phyloP scores from a whole-genome alignment of 805 yeast genomes.

The Myxozyma sirexii region DNA sequence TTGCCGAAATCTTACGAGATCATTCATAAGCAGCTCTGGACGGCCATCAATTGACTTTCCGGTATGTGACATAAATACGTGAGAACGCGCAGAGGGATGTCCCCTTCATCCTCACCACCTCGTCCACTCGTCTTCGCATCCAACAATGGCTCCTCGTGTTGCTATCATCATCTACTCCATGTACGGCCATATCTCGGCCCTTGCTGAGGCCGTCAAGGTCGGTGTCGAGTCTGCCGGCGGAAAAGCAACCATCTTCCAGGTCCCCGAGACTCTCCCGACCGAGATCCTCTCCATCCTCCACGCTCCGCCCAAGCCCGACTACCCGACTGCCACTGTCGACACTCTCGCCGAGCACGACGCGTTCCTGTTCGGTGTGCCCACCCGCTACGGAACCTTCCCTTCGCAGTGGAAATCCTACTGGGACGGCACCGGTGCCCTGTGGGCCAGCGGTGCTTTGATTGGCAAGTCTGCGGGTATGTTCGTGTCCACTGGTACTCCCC shows the following conservation, averaged over 20 bases:
- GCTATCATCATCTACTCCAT: constrained; percentile 80
- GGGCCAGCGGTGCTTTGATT: constrained; percentile 56
- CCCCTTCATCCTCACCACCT: not conserved
- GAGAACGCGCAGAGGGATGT: not conserved
- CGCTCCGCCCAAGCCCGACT: constrained; percentile 55
- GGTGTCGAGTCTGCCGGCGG: constrained; percentile 76
- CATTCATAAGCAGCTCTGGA: not conserved
- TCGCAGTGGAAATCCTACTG: constrained; percentile 76
- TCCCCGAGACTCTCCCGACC: constrained; percentile 72
- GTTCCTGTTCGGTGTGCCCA: constrained; percentile 76
- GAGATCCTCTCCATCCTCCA: constrained; percentile 63
- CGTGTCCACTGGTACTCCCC: constrained; percentile 69
- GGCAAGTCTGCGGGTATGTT: constrained; percentile 78
- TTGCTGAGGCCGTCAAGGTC: constrained; percentile 68
- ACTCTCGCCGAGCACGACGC: constrained; percentile 68
- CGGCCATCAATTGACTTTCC: not conserved
- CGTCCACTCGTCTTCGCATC: not conserved
- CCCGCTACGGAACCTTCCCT: constrained; percentile 75
- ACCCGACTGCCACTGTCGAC: constrained; percentile 60
- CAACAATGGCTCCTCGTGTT: constrained; percentile 49
- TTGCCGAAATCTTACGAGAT: not conserved
- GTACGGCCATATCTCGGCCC: constrained; percentile 72
- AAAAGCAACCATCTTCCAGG: constrained; percentile 70
- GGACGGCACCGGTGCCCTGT: constrained; percentile 68
- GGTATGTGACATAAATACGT: not conserved